Evolutionary conservation across 306 rosid genomes (phyloP), one percentile per base, ranked within the genome.

Genomic region (Cucurbita pepo): DNA sequence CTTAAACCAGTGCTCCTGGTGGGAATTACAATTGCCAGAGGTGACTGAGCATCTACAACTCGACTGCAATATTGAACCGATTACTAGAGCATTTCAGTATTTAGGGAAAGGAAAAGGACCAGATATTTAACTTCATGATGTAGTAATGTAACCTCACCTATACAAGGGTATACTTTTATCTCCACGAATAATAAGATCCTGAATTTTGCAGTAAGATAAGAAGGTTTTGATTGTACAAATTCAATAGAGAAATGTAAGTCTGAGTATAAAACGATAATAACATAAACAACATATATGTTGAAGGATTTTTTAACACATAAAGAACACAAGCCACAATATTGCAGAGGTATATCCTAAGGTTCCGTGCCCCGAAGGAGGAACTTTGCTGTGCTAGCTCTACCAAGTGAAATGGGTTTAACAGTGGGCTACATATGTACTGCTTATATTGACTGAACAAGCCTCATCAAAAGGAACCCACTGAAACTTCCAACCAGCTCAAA

Each of bases 181-280:
- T 15, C 96, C 98, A 69, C 97, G 97, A 74, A 86, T 80, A 58
- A 94, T 90, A 50, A 89, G 77, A 87, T 94, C 98, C 98, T 94
- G 85, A 77, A 51, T 74, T 60, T 71, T 41, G n/a, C 19, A 16
- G 56, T 36, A 69, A 62, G 72, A 76, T 13, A 47, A 13, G 25
- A 30, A 30, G 40, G 22, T 69, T 60, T 36, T 36, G 16, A 59
- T 34, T 10, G 47, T 34, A 60, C 18, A 79, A 67, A 67, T 64
- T n/a, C 16, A 21, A 63, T 36, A 79, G 45, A 36, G n/a, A 73
- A 19, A 70, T 61, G 41, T 37, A 38, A 38, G 43, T 37, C 43
- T 37, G 30, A 62, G 48, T 61, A 61, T 61, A 37, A n/a, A 5
- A 16, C 38, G 69, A 61, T 61, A 37, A n/a, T 14, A 61, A 61